These are phyloP conservation scores for Podila clonocystis DNA, from an alignment of 192 early-diverging fungal species.

Conservation along the genomic window DNA sequence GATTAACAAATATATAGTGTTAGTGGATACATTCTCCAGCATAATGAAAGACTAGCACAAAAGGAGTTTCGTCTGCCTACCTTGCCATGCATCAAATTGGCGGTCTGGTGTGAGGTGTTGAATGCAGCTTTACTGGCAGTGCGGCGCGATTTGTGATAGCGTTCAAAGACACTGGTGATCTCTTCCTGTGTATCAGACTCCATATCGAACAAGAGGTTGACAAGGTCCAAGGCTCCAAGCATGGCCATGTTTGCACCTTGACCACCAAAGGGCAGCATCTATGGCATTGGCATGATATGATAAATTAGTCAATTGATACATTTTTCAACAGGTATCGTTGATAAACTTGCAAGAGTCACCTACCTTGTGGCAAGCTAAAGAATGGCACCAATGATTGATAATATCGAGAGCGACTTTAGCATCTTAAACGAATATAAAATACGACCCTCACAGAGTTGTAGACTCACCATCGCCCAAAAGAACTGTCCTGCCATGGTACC, in stretches of 20 bases:
- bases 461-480: constrained; percentile 32
- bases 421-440: background rate
- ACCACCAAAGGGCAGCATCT: background rate
- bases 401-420: background rate
- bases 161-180: constrained; percentile 3
- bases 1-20: background rate
- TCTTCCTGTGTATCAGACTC: constrained; percentile 8
- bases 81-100: constrained; percentile 12
- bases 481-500: constrained; percentile 22
- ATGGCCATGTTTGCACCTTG: constrained; percentile 29
- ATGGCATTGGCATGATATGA: background rate
- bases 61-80: background rate
- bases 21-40: background rate
- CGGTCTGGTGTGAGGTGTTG: constrained; percentile 3
- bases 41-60: background rate
- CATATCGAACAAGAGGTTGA: constrained; percentile 15
- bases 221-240: background rate
- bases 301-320: background rate
- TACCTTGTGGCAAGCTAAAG: constrained; percentile 35
- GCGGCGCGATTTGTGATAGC: constrained; percentile 3
- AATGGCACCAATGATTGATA: background rate
- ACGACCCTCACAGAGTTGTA: background rate
- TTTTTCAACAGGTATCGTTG: constrained; percentile 8
- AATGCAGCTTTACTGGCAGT: background rate
- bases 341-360: background rate